A percentile compares a stretch with the other conserved stretches of the same genome.
Conservation (phyloP, 345 rosid species). For the Gossypium bickii region DNA sequence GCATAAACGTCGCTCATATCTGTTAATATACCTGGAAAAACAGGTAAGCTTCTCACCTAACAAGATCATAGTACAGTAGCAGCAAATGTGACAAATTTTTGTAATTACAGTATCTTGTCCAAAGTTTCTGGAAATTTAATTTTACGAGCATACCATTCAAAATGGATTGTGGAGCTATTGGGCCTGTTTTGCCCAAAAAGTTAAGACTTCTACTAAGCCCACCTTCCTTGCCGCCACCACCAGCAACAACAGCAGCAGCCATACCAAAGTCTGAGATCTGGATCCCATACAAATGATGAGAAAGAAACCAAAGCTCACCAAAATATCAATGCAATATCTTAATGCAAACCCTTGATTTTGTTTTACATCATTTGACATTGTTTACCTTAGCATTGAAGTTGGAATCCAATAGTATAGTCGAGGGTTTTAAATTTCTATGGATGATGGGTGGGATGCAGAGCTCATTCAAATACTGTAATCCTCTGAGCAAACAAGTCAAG, state of each 20-base stretch:
- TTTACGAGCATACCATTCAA: conserved; percentile 50
- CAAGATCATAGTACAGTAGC: background rate
- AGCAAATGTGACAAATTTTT: background rate
- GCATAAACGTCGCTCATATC: conserved; percentile 92
- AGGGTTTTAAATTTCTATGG: conserved; percentile 74
- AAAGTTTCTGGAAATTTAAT: background rate
- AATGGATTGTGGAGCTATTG: conserved; percentile 84
- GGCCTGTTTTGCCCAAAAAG: conserved; percentile 80
- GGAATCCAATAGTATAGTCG: conserved; percentile 75
- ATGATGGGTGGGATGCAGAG: conserved; percentile 67
- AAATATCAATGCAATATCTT: background rate
- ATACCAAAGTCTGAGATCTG: conserved; percentile 82
- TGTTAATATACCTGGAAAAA: conserved; percentile 56
- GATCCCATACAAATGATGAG: background rate
- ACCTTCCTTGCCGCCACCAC: conserved; percentile 7
- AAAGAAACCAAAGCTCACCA: background rate
- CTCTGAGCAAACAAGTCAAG: conserved; percentile 36
- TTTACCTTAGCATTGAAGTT: conserved; percentile 77
- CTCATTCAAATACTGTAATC: conserved; percentile 80
- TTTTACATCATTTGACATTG: background rate
- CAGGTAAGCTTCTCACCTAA: background rate
- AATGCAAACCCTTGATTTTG: background rate
- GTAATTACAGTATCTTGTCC: too few relatives aligned
- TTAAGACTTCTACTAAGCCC: conserved; percentile 30
- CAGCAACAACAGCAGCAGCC: conserved; percentile 20